Conservation (phyloP, 1,139 yeast genomes). For the Candida mesenterica region DNA sequence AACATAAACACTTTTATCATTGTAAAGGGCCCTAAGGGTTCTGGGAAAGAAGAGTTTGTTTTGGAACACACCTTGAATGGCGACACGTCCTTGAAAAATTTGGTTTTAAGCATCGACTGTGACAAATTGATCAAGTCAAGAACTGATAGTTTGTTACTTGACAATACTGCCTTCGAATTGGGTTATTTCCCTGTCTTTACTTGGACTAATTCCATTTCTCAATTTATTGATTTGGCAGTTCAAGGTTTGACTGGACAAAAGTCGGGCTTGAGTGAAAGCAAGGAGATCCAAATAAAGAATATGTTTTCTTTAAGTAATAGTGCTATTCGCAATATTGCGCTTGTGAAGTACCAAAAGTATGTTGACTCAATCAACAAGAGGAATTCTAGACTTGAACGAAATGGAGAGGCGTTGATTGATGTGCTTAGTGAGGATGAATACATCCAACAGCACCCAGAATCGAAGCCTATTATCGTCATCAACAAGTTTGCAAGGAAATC, state of each 20-base stretch:
- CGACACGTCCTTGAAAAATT: slow-evolving; percentile 41
- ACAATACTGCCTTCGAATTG: slow-evolving; percentile 66
- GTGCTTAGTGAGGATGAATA: slow-evolving; percentile 72
- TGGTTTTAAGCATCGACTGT: slow-evolving; percentile 75
- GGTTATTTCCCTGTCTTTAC: slow-evolving; percentile 95
- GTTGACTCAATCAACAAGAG: slow-evolving; percentile 16
- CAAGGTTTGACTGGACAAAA: slow-evolving; percentile 94
- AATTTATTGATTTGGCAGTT: slow-evolving; percentile 78
- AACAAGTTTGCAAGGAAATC: slow-evolving; percentile 65
- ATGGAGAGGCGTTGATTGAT: slow-evolving; percentile 18
- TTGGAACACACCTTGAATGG: slow-evolving; percentile 62
- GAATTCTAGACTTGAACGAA: slow-evolving; percentile 18
- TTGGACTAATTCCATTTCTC: slow-evolving; percentile 81
- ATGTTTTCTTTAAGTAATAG: slow-evolving; percentile 73
- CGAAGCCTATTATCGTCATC: slow-evolving; percentile 82
- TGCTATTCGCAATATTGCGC: slow-evolving; percentile 71
- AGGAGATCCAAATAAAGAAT: slow-evolving; percentile 78
- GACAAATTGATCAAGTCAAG: slow-evolving; percentile 70
- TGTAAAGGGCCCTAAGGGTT: slow-evolving; percentile 90
- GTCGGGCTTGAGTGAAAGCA: slow-evolving; percentile 84
- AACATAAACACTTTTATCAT: slow-evolving; percentile 67
- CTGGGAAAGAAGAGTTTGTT: slow-evolving; percentile 85
- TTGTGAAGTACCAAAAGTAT: slow-evolving; percentile 36
- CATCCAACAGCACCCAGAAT: slow-evolving; percentile 81
- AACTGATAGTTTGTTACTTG: slow-evolving; percentile 67